A percentile compares a stretch with the other conserved stretches of the same genome.
Conservation (phyloP, 345 rosid genomes). For the Trapa incisa region DNA sequence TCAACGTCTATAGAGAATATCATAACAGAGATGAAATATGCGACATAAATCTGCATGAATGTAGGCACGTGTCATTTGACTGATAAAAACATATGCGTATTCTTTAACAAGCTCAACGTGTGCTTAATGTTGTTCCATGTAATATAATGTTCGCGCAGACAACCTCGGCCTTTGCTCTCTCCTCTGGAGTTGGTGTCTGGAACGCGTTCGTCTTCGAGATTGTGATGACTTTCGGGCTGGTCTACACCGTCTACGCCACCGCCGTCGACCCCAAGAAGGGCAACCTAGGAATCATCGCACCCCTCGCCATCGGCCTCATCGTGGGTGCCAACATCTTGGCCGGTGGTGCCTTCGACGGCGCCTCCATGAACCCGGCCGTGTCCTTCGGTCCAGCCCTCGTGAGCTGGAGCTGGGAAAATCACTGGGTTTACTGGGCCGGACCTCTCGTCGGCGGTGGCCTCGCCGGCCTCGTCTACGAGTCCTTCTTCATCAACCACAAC, state of each 20-base stretch:
- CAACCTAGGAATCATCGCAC: slow-evolving; percentile 7
- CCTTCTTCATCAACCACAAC: slow-evolving; percentile 5
- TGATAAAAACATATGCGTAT: neutral
- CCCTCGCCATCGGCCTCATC: slow-evolving; percentile 4
- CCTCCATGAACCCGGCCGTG: slow-evolving; percentile 9
- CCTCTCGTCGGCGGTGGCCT: slow-evolving; percentile 7
- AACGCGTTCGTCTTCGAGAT: slow-evolving; percentile 9
- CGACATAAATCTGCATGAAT: neutral
- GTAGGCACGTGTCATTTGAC: neutral
- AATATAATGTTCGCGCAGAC: neutral
- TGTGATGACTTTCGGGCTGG: slow-evolving; percentile 9
- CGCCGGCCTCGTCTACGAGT: slow-evolving; percentile 7
- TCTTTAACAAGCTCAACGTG: neutral
- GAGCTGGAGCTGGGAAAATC: slow-evolving; percentile 9
- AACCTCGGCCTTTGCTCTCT: slow-evolving; percentile 5
- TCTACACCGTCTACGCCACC: slow-evolving; percentile 9
- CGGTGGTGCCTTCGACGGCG: slow-evolving; percentile 7
- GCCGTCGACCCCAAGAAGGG: slow-evolving; percentile 9
- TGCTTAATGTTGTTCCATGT: neutral
- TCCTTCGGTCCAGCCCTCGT: slow-evolving; percentile 8
- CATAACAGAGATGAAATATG: too few relatives aligned
- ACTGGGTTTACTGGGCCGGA: slow-evolving; percentile 8
- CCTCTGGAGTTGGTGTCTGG: slow-evolving; percentile 6
- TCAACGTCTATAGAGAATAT: too few relatives aligned
- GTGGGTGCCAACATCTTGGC: slow-evolving; percentile 8